Percentiles rank a stretch among this genome's conserved stretches.
Conservation (phyloP, 1,284 basidiomycete species). For the Heterobasidion parviporum region DNA sequence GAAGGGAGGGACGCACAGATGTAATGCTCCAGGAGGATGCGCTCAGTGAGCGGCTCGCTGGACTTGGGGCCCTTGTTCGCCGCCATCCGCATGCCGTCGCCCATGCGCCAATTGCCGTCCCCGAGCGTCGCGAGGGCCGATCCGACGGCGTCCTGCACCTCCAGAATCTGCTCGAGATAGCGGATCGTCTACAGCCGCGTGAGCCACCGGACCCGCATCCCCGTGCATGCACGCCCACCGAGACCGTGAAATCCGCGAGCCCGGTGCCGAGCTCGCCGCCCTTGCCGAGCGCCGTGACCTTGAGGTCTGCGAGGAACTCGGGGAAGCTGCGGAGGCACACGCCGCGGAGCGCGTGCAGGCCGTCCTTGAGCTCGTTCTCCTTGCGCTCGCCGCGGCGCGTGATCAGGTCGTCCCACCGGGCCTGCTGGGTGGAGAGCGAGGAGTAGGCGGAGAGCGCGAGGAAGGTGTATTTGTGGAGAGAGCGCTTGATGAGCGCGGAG, state of each 20-base stretch:
- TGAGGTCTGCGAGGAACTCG: constrained; percentile 70
- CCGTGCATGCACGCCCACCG: constrained; percentile 27
- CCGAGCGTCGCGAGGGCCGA: constrained; percentile 60
- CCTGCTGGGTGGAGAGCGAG: constrained; percentile 42
- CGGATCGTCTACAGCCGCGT: constrained; percentile 41
- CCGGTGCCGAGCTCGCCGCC: constrained; percentile 47
- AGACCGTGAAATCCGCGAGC: constrained; percentile 52
- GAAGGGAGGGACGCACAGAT: constrained; percentile 39
- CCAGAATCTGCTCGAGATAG: constrained; percentile 61
- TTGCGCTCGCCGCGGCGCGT: constrained; percentile 36
- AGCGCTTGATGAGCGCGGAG: constrained; percentile 65
- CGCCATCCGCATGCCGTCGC: constrained; percentile 57
- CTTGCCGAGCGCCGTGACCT: constrained; percentile 44
- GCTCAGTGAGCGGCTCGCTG: constrained; percentile 43
- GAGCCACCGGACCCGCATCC: background rate
- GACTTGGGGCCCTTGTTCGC: constrained; percentile 35
- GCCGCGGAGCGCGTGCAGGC: constrained; percentile 49
- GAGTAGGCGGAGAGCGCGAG: constrained; percentile 67
- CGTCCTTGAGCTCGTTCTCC: constrained; percentile 65
- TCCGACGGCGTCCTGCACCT: constrained; percentile 57
- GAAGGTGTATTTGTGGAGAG: constrained; percentile 78
- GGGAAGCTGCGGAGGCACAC: constrained; percentile 74
- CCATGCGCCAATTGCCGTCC: constrained; percentile 85
- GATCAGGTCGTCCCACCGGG: constrained; percentile 61
- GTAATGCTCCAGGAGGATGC: constrained; percentile 63